Conservation (phyloP, 1,284 basidiomycete species). For the Puccinia coronata region DNA sequence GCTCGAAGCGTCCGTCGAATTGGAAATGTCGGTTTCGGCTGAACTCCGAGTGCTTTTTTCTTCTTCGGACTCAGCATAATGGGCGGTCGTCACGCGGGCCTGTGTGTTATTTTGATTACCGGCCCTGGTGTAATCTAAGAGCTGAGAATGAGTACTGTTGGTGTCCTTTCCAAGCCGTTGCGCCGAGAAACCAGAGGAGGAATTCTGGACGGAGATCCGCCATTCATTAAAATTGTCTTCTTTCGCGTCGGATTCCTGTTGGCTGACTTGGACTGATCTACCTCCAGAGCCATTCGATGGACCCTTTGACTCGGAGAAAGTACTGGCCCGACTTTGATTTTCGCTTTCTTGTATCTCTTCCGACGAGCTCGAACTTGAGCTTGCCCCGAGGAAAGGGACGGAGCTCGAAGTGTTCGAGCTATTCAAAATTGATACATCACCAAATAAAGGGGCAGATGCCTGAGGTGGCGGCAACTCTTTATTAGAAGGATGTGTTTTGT, state of each 20-base stretch:
- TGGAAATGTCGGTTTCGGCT: neutral
- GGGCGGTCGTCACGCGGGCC: neutral
- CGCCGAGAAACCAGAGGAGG: neutral
- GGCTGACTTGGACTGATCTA: neutral
- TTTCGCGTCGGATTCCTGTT: neutral
- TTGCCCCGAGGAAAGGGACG: neutral
- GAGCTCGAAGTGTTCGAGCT: neutral
- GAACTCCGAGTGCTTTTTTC: neutral
- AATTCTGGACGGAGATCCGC: constrained; percentile 13
- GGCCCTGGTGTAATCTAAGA: neutral
- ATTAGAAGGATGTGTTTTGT: neutral
- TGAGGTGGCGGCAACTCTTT: neutral
- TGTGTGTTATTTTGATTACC: neutral
- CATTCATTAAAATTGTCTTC: neutral
- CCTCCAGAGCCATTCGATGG: neutral
- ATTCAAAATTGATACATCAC: neutral
- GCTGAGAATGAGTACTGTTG: neutral
- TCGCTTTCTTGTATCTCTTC: neutral
- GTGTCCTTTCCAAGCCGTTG: neutral
- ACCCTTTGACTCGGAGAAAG: neutral
- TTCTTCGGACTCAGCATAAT: neutral
- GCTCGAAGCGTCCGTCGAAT: neutral
- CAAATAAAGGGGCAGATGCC: neutral
- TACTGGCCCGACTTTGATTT: neutral
- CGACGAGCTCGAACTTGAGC: neutral